Conservation (phyloP, 2,329 filamentous ascomycete species). For the Phyllosticta citribraziliensis region DNA sequence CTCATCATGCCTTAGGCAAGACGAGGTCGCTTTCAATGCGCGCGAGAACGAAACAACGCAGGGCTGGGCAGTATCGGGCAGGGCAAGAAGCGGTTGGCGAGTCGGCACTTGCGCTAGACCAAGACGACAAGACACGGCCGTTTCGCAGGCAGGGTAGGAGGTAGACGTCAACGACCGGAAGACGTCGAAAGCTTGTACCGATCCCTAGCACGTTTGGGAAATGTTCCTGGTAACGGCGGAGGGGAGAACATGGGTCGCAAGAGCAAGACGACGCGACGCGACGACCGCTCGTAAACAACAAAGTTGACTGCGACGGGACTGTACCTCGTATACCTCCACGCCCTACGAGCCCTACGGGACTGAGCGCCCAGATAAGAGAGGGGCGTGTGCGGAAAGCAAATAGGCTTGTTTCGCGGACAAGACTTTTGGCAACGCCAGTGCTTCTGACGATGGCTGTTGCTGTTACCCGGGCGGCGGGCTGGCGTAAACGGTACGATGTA, state of each 20-base stretch:
- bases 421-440: background rate
- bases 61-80: background rate
- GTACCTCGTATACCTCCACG: background rate
- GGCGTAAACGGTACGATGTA: background rate
- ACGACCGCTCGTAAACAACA: no score
- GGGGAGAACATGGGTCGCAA: no score
- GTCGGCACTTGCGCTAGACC: no score
- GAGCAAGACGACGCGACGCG: background rate
- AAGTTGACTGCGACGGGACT: background rate
- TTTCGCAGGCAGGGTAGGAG: no score
- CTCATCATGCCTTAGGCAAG: background rate
- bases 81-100: no score
- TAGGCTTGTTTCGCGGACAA: background rate
- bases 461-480: no score
- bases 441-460: background rate
- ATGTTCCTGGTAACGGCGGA: no score
- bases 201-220: no score
- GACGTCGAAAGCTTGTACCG: no score
- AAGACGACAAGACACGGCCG: no score
- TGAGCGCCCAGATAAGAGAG: background rate
- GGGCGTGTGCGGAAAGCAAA: background rate
- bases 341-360: background rate
- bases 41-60: background rate
- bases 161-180: no score
- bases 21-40: background rate